Conservation (phyloP, 257 asterid species). For the Thymus mandschuricus region DNA sequence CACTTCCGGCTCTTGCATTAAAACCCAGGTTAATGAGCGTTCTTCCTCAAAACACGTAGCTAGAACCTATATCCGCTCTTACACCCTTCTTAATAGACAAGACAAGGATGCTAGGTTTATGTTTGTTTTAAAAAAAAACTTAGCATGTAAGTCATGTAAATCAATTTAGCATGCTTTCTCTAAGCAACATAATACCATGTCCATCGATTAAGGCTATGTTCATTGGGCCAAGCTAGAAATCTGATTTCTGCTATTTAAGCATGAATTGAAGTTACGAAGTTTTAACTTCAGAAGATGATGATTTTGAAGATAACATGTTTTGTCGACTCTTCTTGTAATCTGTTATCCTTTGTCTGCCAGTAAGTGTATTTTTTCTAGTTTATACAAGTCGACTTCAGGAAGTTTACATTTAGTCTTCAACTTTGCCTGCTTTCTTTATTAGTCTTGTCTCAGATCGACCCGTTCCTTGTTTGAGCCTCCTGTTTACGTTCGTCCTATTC, state of each 20-base stretch:
- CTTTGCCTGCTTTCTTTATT: neutral
- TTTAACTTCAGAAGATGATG: neutral
- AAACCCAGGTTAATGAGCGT: slow-evolving; percentile 46
- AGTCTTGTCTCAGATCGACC: neutral
- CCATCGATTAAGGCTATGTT: neutral
- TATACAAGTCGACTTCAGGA: neutral
- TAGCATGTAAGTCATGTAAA: neutral
- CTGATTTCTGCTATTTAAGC: neutral
- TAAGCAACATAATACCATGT: neutral
- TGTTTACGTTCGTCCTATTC: neutral
- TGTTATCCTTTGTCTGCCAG: neutral
- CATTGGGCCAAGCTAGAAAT: neutral
- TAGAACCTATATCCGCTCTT: slow-evolving; percentile 13
- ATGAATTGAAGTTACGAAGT: neutral
- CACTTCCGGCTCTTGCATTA: slow-evolving; percentile 58
- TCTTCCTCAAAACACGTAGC: slow-evolving; percentile 3
- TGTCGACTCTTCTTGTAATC: neutral
- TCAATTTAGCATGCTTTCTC: neutral
- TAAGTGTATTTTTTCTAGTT: no score
- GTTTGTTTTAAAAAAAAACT: neutral
- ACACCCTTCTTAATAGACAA: neutral
- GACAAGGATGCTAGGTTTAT: neutral
- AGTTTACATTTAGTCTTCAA: slow-evolving; percentile 6
- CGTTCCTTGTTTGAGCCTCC: neutral
- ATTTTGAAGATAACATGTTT: neutral